phyloP scores from a whole-genome alignment of 257 asterid species.

The Ehretia macrophylla region DNA sequence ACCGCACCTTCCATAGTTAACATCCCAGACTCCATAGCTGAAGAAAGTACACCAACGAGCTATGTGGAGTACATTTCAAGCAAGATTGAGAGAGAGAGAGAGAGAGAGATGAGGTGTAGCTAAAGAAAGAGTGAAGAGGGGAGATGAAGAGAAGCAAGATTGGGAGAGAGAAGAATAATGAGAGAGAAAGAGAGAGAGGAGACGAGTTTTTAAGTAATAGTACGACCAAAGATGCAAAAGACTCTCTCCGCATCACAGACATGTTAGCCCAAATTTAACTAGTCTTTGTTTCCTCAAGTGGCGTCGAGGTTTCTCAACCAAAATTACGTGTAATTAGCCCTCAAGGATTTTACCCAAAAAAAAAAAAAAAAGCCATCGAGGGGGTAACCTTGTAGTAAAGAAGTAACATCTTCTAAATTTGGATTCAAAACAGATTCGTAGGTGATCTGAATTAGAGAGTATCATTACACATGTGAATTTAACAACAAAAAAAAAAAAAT shows the following conservation, averaged over 20 bases:
- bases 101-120: constrained; percentile 1
- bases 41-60: constrained; percentile 1
- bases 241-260: constrained; percentile 21
- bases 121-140: constrained; percentile 1
- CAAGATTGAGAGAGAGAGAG: constrained; percentile 1
- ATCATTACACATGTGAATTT: too few relatives aligned
- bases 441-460: too few relatives aligned
- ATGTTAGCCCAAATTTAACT: constrained; percentile 27
- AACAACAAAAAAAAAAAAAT: too few relatives aligned
- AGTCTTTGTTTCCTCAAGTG: constrained; percentile 26
- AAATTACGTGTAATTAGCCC: too few relatives aligned
- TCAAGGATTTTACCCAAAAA: too few relatives aligned
- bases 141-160: background rate
- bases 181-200: constrained; percentile 4
- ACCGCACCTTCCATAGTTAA: constrained; percentile 6
- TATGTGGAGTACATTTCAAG: background rate
- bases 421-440: too few relatives aligned
- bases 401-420: too few relatives aligned
- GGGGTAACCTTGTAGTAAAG: too few relatives aligned
- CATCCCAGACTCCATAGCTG: constrained; percentile 27
- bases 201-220: too few relatives aligned
- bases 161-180: constrained; percentile 6
- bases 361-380: too few relatives aligned
- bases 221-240: constrained; percentile 1
- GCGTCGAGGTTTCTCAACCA: background rate